Evolutionary conservation across 2,329 filamentous ascomycete genomes (phyloP).

Genomic region (Pyrenophora seminiperda): DNA sequence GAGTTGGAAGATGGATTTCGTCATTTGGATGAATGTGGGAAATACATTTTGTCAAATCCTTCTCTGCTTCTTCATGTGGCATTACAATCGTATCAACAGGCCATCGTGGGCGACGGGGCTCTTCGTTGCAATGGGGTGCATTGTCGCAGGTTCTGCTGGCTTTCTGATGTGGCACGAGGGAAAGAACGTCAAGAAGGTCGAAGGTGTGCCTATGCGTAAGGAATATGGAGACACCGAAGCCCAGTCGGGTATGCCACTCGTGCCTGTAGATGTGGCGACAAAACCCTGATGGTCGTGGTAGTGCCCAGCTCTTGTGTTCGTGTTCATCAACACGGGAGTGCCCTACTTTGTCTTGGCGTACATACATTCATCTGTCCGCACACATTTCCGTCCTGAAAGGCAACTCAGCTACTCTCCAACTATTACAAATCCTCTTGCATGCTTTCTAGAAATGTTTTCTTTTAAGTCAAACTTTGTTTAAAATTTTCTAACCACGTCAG

Average conservation of each 20-base stretch:
- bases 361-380: not conserved
- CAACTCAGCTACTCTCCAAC: no score
- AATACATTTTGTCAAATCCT: slow-evolving; percentile 79
- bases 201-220: slow-evolving; percentile 43
- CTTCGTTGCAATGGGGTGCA: slow-evolving; percentile 75
- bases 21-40: slow-evolving; percentile 77
- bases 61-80: slow-evolving; percentile 84
- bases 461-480: not conserved
- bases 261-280: slow-evolving; percentile 22
- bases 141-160: slow-evolving; percentile 71
- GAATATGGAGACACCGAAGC: slow-evolving; percentile 35
- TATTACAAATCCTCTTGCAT: not conserved
- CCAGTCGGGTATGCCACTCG: slow-evolving; percentile 25
- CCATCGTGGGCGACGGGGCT: slow-evolving; percentile 80
- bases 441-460: not conserved
- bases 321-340: slow-evolving; percentile 3
- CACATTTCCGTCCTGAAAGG: no score
- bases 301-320: slow-evolving; percentile 18
- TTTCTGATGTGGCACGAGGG: slow-evolving; percentile 74
- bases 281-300: slow-evolving; percentile 30
- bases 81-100: slow-evolving; percentile 71
- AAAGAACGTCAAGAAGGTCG: slow-evolving; percentile 51
- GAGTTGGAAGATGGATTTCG: slow-evolving; percentile 77
- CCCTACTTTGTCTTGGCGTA: slow-evolving; percentile 15
- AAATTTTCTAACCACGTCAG: slow-evolving; percentile 2